phyloP scores from a whole-genome alignment of 208 protist genomes.

The Novymonas esmeraldas region DNA sequence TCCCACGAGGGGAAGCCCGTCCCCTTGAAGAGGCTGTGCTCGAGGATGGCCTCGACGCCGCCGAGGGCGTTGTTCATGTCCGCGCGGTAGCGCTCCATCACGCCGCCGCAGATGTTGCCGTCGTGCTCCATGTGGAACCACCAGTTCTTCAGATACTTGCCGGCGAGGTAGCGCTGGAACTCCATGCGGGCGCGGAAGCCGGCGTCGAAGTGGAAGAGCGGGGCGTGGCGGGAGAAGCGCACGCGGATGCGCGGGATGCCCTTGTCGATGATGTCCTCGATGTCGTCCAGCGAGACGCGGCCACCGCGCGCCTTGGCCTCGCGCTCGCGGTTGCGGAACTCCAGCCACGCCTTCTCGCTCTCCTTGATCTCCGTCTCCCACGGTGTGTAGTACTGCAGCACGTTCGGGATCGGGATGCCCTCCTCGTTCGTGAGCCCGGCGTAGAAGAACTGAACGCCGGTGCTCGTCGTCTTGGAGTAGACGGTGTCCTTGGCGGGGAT shows the following conservation, averaged over 20 bases:
- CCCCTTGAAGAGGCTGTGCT: constrained; percentile 99
- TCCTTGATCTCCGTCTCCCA: constrained; percentile 99
- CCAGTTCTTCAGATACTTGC: constrained; percentile 99
- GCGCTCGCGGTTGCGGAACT: constrained; percentile 98
- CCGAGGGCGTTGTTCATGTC: constrained; percentile 99
- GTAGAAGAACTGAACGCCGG: constrained; percentile 99
- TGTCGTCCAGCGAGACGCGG: constrained; percentile 99
- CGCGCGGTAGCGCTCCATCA: constrained; percentile 99
- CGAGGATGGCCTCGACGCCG: constrained; percentile 99
- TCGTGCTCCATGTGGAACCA: constrained; percentile 99
- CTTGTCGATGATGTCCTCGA: constrained; percentile 99
- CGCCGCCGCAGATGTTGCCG: constrained; percentile 99
- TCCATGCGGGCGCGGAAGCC: constrained; percentile 99
- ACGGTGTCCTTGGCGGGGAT: constrained; percentile 99
- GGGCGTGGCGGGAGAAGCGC: constrained; percentile 99
- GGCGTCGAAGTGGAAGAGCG: constrained; percentile 99
- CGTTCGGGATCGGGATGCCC: constrained; percentile 99
- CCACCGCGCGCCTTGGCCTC: constrained; percentile 98
- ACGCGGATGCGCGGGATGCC: constrained; percentile 99
- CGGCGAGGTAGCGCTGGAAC: constrained; percentile 99
- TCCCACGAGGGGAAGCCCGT: constrained; percentile 99
- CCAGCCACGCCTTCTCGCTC: constrained; percentile 99
- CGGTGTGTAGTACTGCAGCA: constrained; percentile 99
- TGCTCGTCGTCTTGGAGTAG: constrained; percentile 98
- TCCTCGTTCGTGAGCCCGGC: constrained; percentile 99